Percentiles rank a stretch among this genome's conserved stretches.
Evolutionary conservation across 2,329 filamentous ascomycete species (phyloP).

Genomic region (Colletotrichum gigasporum): DNA sequence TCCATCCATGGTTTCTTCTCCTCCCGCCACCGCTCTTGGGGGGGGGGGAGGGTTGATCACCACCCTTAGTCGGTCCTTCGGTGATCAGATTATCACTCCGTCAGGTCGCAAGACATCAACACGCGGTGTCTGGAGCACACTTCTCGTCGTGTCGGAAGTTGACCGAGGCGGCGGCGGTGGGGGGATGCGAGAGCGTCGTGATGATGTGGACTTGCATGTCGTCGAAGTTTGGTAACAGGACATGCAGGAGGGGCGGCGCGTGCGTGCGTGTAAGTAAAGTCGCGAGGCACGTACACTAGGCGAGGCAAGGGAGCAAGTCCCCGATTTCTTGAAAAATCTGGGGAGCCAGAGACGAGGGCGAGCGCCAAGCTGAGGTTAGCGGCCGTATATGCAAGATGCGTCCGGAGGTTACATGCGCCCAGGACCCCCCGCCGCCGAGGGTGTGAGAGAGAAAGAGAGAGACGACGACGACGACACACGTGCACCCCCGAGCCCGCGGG

Average conservation of each 20-base stretch:
- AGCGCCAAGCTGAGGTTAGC: too few relatives aligned
- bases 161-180: neutral
- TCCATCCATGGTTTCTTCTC: too few relatives aligned
- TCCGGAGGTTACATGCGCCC: conserved; percentile 22
- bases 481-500: too few relatives aligned
- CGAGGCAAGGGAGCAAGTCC: neutral
- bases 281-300: neutral
- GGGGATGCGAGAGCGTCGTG: neutral
- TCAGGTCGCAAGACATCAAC: too few relatives aligned
- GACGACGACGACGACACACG: too few relatives aligned
- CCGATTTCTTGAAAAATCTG: conserved; percentile 17
- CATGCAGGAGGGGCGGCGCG: neutral
- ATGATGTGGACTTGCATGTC: neutral
- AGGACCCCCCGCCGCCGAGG: neutral
- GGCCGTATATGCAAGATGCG: conserved; percentile 26
- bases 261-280: neutral
- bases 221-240: too few relatives aligned
- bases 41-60: too few relatives aligned
- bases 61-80: neutral
- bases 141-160: neutral
- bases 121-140: too few relatives aligned
- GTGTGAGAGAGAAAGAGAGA: neutral
- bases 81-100: neutral
- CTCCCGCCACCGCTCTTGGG: neutral
- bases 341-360: neutral